Percentiles rank a stretch among this genome's conserved stretches.
phyloP scores from a whole-genome alignment of 352 stramenopile genomes.

The Pythium volutum region DNA sequence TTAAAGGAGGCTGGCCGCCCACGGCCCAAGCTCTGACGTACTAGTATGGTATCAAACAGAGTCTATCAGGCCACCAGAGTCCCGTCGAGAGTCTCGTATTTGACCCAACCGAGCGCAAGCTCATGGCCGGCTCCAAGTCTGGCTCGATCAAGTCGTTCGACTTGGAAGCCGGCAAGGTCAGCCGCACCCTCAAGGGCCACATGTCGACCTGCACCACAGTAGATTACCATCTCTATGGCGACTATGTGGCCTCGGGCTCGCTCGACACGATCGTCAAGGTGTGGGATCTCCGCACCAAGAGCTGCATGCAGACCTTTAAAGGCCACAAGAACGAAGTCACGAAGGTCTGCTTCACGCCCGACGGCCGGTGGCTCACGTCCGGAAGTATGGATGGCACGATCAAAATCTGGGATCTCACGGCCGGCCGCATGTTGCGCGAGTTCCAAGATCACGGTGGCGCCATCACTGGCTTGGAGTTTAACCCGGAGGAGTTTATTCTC shows the following conservation, averaged over 20 bases:
- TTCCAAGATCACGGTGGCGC: conserved; percentile 73
- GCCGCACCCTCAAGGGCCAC: conserved; percentile 75
- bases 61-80: conserved; percentile 68
- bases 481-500: conserved; percentile 84
- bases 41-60: no score
- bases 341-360: conserved; percentile 72
- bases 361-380: conserved; percentile 82
- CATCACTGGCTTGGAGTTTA: conserved; percentile 82
- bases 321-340: conserved; percentile 76
- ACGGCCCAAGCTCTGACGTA: not conserved
- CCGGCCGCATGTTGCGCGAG: conserved; percentile 67
- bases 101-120: conserved; percentile 69
- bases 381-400: conserved; percentile 69
- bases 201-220: conserved; percentile 79
- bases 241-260: conserved; percentile 82
- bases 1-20: no score
- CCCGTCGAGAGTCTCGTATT: conserved; percentile 80
- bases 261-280: conserved; percentile 86
- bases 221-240: conserved; percentile 83
- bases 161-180: conserved; percentile 75
- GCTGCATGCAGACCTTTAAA: conserved; percentile 87
- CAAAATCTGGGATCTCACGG: conserved; percentile 84
- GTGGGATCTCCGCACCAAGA: conserved; percentile 83
- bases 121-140: conserved; percentile 72
- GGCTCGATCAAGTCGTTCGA: conserved; percentile 87